Evolutionary conservation across 306 rosid species (phyloP).

Genomic region (Malus asiatica): DNA sequence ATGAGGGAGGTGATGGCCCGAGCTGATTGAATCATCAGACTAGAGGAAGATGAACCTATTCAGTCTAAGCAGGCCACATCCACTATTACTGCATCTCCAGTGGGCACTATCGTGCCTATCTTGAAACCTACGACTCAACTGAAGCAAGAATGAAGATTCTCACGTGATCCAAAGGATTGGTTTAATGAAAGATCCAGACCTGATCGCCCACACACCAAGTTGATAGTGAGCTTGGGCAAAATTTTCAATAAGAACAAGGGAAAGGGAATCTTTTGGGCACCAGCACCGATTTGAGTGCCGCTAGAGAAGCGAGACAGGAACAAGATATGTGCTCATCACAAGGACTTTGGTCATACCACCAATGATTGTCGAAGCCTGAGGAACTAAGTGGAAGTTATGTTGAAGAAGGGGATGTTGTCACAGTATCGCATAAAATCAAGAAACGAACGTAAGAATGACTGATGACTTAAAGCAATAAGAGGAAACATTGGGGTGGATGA

Average conservation of each 20-base stretch:
- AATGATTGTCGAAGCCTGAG: neutral
- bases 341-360: neutral
- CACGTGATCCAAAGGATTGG: fast-evolving
- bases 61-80: fast-evolving
- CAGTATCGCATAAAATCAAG: too few species aligned
- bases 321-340: too few species aligned
- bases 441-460: fast-evolving
- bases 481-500: too few species aligned
- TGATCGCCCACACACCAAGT: neutral
- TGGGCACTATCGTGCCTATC: too few species aligned
- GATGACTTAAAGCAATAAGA: too few species aligned
- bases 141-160: too few species aligned
- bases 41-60: neutral
- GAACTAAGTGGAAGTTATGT: neutral
- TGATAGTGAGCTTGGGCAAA: too few species aligned
- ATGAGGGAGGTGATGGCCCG: too few species aligned
- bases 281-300: neutral
- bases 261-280: neutral
- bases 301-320: too few species aligned
- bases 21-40: neutral
- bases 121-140: too few species aligned
- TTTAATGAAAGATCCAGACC: too few species aligned
- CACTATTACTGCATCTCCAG: too few species aligned
- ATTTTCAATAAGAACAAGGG: neutral
- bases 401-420: neutral